Conservation (phyloP, 2,329 filamentous ascomycete species). For the Botryotinia convoluta region DNA sequence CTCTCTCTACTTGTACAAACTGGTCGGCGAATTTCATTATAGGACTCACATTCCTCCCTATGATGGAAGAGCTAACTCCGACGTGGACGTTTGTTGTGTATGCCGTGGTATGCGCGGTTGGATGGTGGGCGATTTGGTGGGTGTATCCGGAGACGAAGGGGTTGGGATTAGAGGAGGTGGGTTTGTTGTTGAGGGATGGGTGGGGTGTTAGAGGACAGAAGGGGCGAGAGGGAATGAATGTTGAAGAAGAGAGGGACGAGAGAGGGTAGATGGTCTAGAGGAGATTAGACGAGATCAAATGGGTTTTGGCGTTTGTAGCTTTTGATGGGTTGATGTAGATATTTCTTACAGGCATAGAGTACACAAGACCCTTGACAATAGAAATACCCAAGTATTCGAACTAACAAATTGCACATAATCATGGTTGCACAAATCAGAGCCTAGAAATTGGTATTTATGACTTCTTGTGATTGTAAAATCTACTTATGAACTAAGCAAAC, state of each 20-base stretch:
- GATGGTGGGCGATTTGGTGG: slow-evolving; percentile 66
- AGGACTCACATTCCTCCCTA: slow-evolving; percentile 80
- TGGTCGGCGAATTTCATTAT: slow-evolving; percentile 87
- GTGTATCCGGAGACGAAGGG: slow-evolving; percentile 89
- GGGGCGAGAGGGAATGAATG: slow-evolving; percentile 35
- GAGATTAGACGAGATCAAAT: too few species aligned
- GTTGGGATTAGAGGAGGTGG: slow-evolving; percentile 76
- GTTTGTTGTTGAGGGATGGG: slow-evolving; percentile 64
- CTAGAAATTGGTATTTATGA: neutral
- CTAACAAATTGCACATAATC: too few species aligned
- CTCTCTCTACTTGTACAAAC: slow-evolving; percentile 74
- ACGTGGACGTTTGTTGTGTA: slow-evolving; percentile 81
- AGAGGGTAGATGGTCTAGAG: neutral
- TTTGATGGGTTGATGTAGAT: neutral
- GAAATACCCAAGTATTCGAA: neutral
- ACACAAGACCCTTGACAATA: neutral
- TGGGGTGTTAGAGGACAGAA: slow-evolving; percentile 64
- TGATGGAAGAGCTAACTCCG: slow-evolving; percentile 76
- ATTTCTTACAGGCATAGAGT: neutral
- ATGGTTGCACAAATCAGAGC: neutral
- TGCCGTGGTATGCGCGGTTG: slow-evolving; percentile 63
- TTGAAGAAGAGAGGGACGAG: neutral
- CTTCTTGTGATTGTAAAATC: neutral
- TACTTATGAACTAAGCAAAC: neutral
- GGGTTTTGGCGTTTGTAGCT: neutral